Base-by-base conservation (phyloP, 208 protist genomes). In the Trichomonas tenax region DNA sequence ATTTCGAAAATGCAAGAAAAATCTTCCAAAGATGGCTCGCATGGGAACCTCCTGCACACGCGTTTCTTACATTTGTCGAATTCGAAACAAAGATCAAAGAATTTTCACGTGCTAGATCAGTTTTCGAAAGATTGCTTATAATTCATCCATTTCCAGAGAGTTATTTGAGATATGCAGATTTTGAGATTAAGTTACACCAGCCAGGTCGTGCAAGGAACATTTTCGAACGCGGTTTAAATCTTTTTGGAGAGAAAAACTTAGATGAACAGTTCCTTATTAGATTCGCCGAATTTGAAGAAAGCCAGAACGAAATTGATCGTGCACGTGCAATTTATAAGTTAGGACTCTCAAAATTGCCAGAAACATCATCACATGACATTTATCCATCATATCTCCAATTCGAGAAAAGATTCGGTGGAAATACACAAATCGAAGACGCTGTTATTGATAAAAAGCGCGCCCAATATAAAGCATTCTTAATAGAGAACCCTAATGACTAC, bases 281-380 rank as follows among this genome's bases (percentile, higher is more conserved):
- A 44, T 93, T 93, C 31, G 40, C 86, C 0, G 86, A 93, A 38
- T 93, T 93, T 51, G 86, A 93, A 93, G 86, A 93, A 93, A 26
- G 44, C 17, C n/a, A 93, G 46, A 41, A 44, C 31, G 86, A 93
- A 93, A 93, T 93, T 51, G 86, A 93, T 21, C 40, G 86, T 48
- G 86, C 86, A 11, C 40, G 86, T 26, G 86, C 86, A 38, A 48
- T 93, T 17, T 93, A 93, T 51, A 93, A 93, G 36, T 38, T 48
- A 38, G 86, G 40, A 51, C 26, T 93, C 6, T 23, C 15, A 34
- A 93, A 93, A 48, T 38, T 93, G 21, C 86, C 86, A 34, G 86
- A 93, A 51, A 38, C 40, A 38, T 31, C 40, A 34, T 34, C 86
- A 34, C 23, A 38, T n/a, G 86, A 93, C 10, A 34, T 93, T 38